Evolutionary conservation across 768 basidiomycete genomes (phyloP), one percentile per base, ranked within the genome.

Genomic region (Suillus clintonianus): DNA sequence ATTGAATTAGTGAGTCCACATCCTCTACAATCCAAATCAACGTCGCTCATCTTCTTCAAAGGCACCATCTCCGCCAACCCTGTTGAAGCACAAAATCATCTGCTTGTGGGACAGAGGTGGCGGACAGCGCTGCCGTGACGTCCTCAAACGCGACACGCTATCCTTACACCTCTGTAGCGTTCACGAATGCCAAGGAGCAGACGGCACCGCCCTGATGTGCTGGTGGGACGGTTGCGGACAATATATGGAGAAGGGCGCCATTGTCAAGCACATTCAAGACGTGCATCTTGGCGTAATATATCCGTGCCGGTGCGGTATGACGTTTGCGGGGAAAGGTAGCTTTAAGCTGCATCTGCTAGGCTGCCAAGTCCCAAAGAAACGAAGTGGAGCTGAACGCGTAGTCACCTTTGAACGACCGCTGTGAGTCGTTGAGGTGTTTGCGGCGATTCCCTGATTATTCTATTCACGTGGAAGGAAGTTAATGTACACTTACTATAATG

Each of bases 221-320:
- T 57, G 56, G 56, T 57, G 56, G 56, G 56, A 41, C 19, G 56
- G 56, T 6, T 57, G 56, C 27, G 39, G 17, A 30, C 39, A 57
- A 8, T 39, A 41, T 27, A 57, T 57, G 56, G 11, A 57, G 17
- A 41, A 57, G 17, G 11, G 56, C 27, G 39, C 17, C 27, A 27
- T 57, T 27, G 56, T 57, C 27, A 41, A 17, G 10, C 56, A 57
- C 24, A 41, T 57, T 19, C 24, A 41, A 27, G 56, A 41, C 17
- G 19, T 57, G 39, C 56, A 57, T 30, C 56, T 57, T 24, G 56
- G 56, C 8, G 56, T 57, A 19, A 57, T 39, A 7, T 57, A 57
- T 41, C 56, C 56, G 6, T 57, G 56, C 27, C 56, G 56, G 27
- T 57, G 56, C 24, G 24, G 56, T 39, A 10, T 41, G 11, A 57